Base-by-base conservation (phyloP, 208 protist genomes). In the Herpetomonas tarakana region DNA sequence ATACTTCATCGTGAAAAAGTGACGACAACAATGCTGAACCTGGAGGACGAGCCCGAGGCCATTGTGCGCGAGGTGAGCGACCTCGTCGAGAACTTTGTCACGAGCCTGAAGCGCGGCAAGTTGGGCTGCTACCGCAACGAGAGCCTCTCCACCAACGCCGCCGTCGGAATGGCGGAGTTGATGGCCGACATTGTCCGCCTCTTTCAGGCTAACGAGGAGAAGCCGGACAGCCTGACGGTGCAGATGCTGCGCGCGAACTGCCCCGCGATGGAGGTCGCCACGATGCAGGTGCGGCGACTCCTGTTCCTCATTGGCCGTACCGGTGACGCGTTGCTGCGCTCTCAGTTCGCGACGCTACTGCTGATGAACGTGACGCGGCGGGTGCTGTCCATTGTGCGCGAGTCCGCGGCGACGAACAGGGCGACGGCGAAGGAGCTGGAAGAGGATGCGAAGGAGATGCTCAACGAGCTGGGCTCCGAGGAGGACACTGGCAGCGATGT, bases 291-390 rank as follows among this genome's bases (percentile, higher is more conserved):
- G 35, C 51, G 65, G 6, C 63, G 76, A 1, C 62, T 94, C 14
- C 55, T 94, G 19, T 26, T 68, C 26, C 60, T 89, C 19, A 74
- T 92, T n/a, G 78, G 63, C 2, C 72, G 72, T 62, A 76, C 76
- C 19, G 78, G 81, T 3, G 79, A 86, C 26, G 65, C 69, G 11
- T 54, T 91, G 22, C 59, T 91, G 25, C 88, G 84, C 1, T 70
- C 84, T 16, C 83, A 88, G 68, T 88, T 91, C 55, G 58, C 62
- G 29, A 84, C 76, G 49, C 71, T 94, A 18, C 72, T 94, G 51
- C 76, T 94, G 4, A 90, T 79, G 68, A 94, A 94, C 59, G 82
- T 92, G n/a, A 88, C 83, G 12, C 83, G 88, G 0, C 78, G 88
- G 16, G 77, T 94, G n/a, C 61, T 94, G 14, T 82, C 84, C 1